Evolutionary conservation across 805 yeast species (phyloP), one percentile per base, ranked within the genome.

Genomic region (Yarrowia alimentaria): DNA sequence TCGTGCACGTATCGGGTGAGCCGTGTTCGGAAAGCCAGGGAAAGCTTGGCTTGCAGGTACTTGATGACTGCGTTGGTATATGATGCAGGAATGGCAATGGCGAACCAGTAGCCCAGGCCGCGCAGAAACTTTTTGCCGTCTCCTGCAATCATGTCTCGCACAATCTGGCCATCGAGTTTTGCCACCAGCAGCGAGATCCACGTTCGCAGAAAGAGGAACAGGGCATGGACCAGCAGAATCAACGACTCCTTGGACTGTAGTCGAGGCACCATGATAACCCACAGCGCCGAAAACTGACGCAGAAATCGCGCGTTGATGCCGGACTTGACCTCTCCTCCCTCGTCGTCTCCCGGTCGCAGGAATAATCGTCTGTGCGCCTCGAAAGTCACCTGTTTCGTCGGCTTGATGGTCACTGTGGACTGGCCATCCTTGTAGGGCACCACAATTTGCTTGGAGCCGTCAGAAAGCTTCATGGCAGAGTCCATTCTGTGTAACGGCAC

Each of bases 21-120:
- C 57, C 82, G 82, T 1, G 93, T 83, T 71, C 97, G 79, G 71
- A 90, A 90, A 60, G 85, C 86, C 50, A 88, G 73, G 10, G 95
- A 80, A 53, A 90, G 69, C 58, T 86, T 76, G 60, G 82, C 78
- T 51, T 89, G 85, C 58, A 90, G 68, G 60, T 77, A 86, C 62
- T 84, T 85, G 62, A 90, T 90, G 53, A 91, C 89, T 40, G 95
- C 84, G 66, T 90, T 90, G 24, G 96, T 85, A 65, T 87, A 90
- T 3, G 93, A 81, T 0, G 96, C 95, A 2, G 98, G 98, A 55
- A 90, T 79, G 0, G 96, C 96, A 62, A 90, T 81, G 54, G 85
- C 67, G 53, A 90, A 78, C 97, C 97, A 90, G 65, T 85, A 84
- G 8, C 79, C 75, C 64, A 90, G 71, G 64, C 90, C 96, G 54